Base-by-base conservation (phyloP, 495 filamentous ascomycete genomes). In the Penicillium bovifimosum region DNA sequence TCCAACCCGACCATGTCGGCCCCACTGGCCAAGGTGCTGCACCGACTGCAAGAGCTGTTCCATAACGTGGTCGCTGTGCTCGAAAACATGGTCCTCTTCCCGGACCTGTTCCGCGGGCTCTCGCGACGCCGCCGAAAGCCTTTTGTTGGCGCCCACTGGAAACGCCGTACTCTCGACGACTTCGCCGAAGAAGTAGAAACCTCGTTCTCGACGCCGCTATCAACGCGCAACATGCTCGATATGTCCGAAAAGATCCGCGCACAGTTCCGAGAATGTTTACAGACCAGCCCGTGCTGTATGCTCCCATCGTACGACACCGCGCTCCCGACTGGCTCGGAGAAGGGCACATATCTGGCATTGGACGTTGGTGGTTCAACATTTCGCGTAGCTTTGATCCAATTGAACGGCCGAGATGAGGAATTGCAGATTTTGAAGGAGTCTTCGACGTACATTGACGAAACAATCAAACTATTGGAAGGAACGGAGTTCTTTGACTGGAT, bases 291-390 rank as follows among this genome's bases (percentile, higher is more conserved):
- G 9, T 74, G 76, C 50, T 80, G 77, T 67, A 87, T 86, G 84
- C 71, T 86, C 34, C 84, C 84, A 0, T 86, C 84, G 5, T 84
- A 81, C 68, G 84, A 78, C 52, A 75, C 84, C 58, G 77, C 75
- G 0, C 70, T 87, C 17, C 84, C 84, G 3, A 76, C 76, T 9
- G 84, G 84, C 7, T 48, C 72, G 34, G 84, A 87, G 55, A 68
- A 69, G 43, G 84, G 84, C 9, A 81, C 77, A 9, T 84, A 75
- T 55, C 64, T 87, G 20, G 81, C 80, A 0, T 62, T 87, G 50
- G 84, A 87, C 64, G 84, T 86, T 26, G 84, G 84, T 9, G 84
- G 84, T 1, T 86, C 84, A 20, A 86, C 81, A 9, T 80, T 87
- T 51, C 79, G 84, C 2, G 77, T 85, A 27, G 82, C 81, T 29